A percentile compares a stretch with the other conserved stretches of the same genome.
Conservation (phyloP, 345 rosid genomes). For the Stellera chamaejasme region DNA sequence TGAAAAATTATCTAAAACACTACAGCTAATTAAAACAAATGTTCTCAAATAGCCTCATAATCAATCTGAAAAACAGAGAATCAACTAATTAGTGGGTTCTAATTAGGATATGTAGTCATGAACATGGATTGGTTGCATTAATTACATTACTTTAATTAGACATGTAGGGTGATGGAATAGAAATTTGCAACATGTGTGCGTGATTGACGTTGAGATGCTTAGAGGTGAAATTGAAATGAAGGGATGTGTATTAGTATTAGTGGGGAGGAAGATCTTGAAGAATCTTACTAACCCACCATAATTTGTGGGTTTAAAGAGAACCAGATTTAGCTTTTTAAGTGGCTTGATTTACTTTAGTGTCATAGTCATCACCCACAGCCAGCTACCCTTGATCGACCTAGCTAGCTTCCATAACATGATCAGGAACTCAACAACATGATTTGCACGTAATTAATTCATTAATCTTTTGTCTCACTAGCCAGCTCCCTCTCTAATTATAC, state of each 20-base stretch:
- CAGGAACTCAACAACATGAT: conserved; percentile 2
- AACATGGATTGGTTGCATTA: too few relatives aligned
- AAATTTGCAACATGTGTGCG: conserved; percentile 41
- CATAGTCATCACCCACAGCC: background rate
- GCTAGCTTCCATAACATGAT: conserved; percentile 7
- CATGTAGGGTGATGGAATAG: conserved; percentile 6
- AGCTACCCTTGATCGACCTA: background rate
- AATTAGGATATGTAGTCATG: too few relatives aligned
- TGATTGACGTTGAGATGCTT: conserved; percentile 62
- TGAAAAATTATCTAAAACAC: too few relatives aligned
- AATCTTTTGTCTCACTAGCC: too few relatives aligned
- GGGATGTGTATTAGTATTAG: conserved; percentile 16
- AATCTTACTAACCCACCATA: conserved; percentile 60
- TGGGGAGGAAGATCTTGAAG: conserved; percentile 37
- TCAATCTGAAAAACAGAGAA: too few relatives aligned
- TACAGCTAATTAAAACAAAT: too few relatives aligned
- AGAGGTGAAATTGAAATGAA: too few relatives aligned
- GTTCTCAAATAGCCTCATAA: too few relatives aligned
- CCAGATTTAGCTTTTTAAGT: background rate
- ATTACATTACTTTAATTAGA: too few relatives aligned
- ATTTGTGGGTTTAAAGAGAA: conserved; percentile 21
- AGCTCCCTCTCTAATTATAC: too few relatives aligned
- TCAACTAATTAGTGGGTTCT: too few relatives aligned
- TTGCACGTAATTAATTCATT: background rate
- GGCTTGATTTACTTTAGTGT: background rate